Base-by-base conservation (phyloP, 2,329 filamentous ascomycete genomes). In the Verticillium albo-atrum region DNA sequence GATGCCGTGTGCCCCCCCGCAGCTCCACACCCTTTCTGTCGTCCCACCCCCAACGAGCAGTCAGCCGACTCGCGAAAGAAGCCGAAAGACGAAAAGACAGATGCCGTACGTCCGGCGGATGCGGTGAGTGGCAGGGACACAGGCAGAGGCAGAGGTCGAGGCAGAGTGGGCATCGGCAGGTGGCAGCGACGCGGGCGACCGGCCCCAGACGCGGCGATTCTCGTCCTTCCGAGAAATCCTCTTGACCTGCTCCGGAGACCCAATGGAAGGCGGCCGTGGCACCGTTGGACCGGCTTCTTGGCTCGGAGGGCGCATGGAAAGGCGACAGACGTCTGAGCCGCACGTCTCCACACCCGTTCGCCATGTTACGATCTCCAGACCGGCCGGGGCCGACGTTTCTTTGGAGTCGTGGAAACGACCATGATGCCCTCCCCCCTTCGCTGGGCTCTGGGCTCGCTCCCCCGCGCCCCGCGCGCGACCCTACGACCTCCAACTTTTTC, bases 211-310 rank as follows among this genome's bases (percentile, higher is more conserved):
- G 42, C 42, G 42, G 42, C 58, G 62, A 47, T 62, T 63, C 55
- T 63, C 62, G 58, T 54, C 57, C 51, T 63, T 59, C 62, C 61
- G 54, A 56, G 25, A 56, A 56, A 56, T 56, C 54, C 34, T 56
- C 54, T 56, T 56, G 34, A 26, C 15, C 23, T 37, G 54, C 25
- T 6, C 34, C 23, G 25, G 30, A 56, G 54, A 47, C 54, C 54
- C 54, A 50, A 56, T 56, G n/a, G 54, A 35, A 56, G 34, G 25
- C 54, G 25, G 54, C 34, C 23, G 20, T n/a, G 42, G 54, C 34
- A 28, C 54, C 54, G 54, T 26, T n/a, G 20, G 27, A 17, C 54
- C 54, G 54, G 42, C 54, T 20, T 35, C 54, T 56, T 56, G 54
- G 54, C 54, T 47, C 54, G 54, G 54, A 37, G 30, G 30, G 42